Evolutionary conservation across 352 stramenopile species (phyloP).

Genomic region (Globisporangium iwayamae): DNA sequence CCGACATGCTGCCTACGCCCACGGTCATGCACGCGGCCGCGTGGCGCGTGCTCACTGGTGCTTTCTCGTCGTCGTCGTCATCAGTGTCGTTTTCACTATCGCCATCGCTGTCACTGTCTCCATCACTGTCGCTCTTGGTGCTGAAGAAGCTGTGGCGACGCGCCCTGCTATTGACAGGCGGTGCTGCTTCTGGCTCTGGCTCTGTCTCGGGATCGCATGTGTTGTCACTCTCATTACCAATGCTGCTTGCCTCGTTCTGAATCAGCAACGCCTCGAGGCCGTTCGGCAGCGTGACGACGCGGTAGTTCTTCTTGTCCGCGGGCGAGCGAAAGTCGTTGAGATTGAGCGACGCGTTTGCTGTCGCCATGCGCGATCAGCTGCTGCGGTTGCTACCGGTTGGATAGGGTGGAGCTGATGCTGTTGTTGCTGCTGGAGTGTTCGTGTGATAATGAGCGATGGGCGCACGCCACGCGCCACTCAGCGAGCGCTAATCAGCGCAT

Average conservation of each 20-base stretch:
- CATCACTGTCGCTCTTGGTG: slow-evolving; percentile 9
- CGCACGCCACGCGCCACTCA: neutral
- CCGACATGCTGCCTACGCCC: slow-evolving; percentile 49
- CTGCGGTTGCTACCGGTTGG: neutral
- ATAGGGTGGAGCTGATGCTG: neutral
- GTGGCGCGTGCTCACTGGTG: slow-evolving; percentile 19
- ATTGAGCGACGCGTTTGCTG: slow-evolving; percentile 27
- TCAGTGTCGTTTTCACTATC: slow-evolving; percentile 13
- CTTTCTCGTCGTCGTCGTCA: slow-evolving; percentile 14
- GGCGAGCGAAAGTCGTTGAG: slow-evolving; percentile 38
- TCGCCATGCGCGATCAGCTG: slow-evolving; percentile 7
- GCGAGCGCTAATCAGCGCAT: neutral
- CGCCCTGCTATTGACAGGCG: neutral
- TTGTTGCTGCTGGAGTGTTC: neutral
- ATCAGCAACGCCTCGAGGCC: slow-evolving; percentile 64
- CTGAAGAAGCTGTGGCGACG: slow-evolving; percentile 19
- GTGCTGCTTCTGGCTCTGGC: neutral
- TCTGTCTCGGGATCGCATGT: neutral
- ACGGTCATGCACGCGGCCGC: slow-evolving; percentile 58
- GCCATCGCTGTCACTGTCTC: slow-evolving; percentile 13
- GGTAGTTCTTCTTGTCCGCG: slow-evolving; percentile 68
- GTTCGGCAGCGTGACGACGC: slow-evolving; percentile 60
- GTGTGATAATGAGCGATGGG: slow-evolving; percentile 1
- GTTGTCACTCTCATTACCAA: neutral
- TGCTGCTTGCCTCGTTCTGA: slow-evolving; percentile 27